These are phyloP conservation scores for Hordeum vulgare DNA, from an alignment of 176 grass and related monocot species.

Conservation along the genomic window DNA sequence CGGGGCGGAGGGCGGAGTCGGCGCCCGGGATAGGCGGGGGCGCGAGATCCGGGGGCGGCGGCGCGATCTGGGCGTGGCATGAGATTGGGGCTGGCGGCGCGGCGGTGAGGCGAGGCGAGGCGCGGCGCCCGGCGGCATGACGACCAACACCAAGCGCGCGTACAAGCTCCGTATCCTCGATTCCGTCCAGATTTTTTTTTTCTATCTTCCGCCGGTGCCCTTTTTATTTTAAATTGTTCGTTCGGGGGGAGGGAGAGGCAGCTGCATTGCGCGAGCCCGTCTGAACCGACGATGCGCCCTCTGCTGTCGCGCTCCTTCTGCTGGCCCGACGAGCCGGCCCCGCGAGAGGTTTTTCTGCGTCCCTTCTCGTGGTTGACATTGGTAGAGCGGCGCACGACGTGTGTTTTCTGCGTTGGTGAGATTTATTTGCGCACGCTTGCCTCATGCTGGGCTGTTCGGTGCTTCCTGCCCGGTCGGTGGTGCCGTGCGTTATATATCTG, in stretches of 20 bases:
- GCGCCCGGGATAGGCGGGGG: not conserved
- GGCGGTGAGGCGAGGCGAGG: conserved; percentile 17
- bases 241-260: not conserved
- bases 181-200: not conserved
- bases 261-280: not conserved
- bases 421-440: not conserved
- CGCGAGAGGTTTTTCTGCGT: not conserved
- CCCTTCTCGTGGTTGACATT: not conserved
- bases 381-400: not conserved
- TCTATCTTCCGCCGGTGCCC: not conserved
- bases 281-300: not conserved
- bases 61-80: conserved; percentile 60
- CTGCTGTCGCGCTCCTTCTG: not conserved
- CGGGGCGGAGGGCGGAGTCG: not conserved
- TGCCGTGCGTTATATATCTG: not conserved
- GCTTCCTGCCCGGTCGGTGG: not conserved
- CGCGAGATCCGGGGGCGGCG: conserved; percentile 51
- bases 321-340: not conserved
- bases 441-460: not conserved
- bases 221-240: conserved; percentile 11
- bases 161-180: conserved; percentile 99
- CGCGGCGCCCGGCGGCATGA: conserved; percentile 40
- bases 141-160: conserved; percentile 94
- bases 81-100: conserved; percentile 28
- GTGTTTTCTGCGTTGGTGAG: not conserved